Conservation (phyloP, 2,329 filamentous ascomycete genomes). For the Metarhizium humberi region DNA sequence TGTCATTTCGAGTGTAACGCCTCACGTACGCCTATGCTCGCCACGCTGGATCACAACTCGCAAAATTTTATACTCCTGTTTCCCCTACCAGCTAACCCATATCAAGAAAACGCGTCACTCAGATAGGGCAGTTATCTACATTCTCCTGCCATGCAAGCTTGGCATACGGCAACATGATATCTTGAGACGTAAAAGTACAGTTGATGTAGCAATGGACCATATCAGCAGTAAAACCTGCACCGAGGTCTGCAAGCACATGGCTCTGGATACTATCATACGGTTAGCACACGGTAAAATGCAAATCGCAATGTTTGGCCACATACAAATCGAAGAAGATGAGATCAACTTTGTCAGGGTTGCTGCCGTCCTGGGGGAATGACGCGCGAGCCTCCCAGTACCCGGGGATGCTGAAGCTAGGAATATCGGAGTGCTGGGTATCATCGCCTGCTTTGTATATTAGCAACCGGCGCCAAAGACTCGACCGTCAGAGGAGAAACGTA, state of each 20-base stretch:
- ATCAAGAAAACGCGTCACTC: neutral
- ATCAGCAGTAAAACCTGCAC: conserved; percentile 22
- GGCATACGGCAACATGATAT: conserved; percentile 30
- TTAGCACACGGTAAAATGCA: neutral
- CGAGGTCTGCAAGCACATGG: conserved; percentile 26
- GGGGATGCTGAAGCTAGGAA: conserved; percentile 37
- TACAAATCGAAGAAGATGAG: conserved; percentile 45
- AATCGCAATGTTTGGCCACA: conserved; percentile 9
- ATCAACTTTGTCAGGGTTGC: conserved; percentile 35
- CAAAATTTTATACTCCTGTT: no score
- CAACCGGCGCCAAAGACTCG: neutral
- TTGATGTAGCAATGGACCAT: conserved; percentile 29
- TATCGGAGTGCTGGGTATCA: conserved; percentile 40
- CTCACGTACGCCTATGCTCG: no score
- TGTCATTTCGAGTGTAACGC: no score
- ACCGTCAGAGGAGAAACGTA: conserved; percentile 2
- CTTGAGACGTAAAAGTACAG: conserved; percentile 27
- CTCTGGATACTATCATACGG: conserved; percentile 23
- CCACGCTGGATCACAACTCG: no score
- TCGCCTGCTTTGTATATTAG: conserved; percentile 27
- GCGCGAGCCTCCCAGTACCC: conserved; percentile 40
- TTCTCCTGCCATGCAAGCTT: conserved; percentile 27
- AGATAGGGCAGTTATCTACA: conserved; percentile 24
- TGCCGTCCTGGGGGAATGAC: conserved; percentile 34
- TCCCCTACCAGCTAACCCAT: no score